Evolutionary conservation across 495 filamentous ascomycete species (phyloP).

Genomic region (Trichocladium antarcticum): DNA sequence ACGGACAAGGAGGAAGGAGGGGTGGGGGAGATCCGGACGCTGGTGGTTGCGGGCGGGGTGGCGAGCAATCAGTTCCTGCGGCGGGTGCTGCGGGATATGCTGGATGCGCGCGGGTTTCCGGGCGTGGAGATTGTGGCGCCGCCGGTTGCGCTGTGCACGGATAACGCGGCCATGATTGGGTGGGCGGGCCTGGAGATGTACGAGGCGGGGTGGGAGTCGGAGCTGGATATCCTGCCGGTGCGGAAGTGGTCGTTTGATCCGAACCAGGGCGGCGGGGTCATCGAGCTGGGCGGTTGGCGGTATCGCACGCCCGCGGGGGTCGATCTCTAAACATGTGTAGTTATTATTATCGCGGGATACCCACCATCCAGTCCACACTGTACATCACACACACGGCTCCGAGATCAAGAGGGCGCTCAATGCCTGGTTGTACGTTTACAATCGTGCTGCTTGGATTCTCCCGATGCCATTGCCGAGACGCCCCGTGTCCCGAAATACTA

Average conservation of each 20-base stretch:
- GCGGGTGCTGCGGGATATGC: constrained; percentile 48
- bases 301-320: too few relatives aligned
- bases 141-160: constrained; percentile 67
- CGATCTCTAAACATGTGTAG: background rate
- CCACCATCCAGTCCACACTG: background rate
- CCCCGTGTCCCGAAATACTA: background rate
- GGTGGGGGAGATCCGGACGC: constrained; percentile 34
- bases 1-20: constrained; percentile 1
- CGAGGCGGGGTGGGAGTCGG: constrained; percentile 58
- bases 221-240: constrained; percentile 46
- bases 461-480: background rate
- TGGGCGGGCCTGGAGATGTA: constrained; percentile 94
- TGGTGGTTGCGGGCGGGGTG: constrained; percentile 85
- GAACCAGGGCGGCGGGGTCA: background rate
- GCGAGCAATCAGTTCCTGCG: constrained; percentile 71
- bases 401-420: background rate
- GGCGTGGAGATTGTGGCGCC: constrained; percentile 59
- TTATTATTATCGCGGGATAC: background rate
- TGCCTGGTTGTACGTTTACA: constrained; percentile 11
- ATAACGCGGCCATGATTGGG: constrained; percentile 97
- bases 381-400: background rate
- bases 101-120: constrained; percentile 52
- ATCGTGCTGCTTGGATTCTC: background rate
- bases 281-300: background rate
- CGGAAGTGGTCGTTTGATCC: constrained; percentile 71